Conservation (phyloP, 75 land plant species). For the Gnetum montanum region DNA sequence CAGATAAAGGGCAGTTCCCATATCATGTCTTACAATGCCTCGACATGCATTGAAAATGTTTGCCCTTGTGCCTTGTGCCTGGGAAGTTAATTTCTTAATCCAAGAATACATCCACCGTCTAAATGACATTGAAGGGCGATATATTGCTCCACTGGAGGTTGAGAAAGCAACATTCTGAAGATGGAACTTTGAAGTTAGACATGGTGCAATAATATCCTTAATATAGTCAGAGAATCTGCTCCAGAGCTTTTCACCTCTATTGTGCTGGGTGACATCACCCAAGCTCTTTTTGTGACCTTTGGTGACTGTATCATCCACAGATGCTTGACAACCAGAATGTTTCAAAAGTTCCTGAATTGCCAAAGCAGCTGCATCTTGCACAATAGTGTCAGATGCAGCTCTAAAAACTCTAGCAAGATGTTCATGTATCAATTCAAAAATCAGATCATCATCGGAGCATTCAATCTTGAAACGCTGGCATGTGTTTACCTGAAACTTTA, state of each 20-base stretch:
- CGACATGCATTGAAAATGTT: slow-evolving; percentile 86
- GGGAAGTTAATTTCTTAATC: slow-evolving; percentile 69
- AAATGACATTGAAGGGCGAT: slow-evolving; percentile 70
- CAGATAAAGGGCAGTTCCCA: slow-evolving; percentile 88
- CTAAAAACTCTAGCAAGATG: slow-evolving; percentile 94
- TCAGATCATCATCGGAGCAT: slow-evolving; percentile 91
- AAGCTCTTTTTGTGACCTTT: slow-evolving; percentile 1
- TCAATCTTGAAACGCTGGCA: slow-evolving; percentile 77
- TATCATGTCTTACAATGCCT: slow-evolving; percentile 93
- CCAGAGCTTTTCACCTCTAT: slow-evolving; percentile 85
- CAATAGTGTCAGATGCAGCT: slow-evolving; percentile 86
- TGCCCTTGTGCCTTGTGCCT: slow-evolving; percentile 73
- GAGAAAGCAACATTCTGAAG: slow-evolving; percentile 62
- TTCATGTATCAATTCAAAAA: slow-evolving; percentile 86
- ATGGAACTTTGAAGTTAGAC: slow-evolving; percentile 90
- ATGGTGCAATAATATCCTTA: slow-evolving; percentile 95
- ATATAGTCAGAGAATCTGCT: slow-evolving; percentile 86
- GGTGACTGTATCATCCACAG: slow-evolving; percentile 10
- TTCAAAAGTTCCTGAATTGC: slow-evolving; percentile 97
- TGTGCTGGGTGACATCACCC: slow-evolving; percentile 9
- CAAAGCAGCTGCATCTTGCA: slow-evolving; percentile 95
- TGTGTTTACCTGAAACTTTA: slow-evolving; percentile 56
- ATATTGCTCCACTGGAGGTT: slow-evolving; percentile 54
- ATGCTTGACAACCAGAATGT: slow-evolving; percentile 84
- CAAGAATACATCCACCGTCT: slow-evolving; percentile 92